A percentile compares a stretch with the other conserved stretches of the same genome.
These are phyloP conservation scores for Picea glauca DNA, from an alignment of 75 land plant genomes.

Conservation along the genomic window DNA sequence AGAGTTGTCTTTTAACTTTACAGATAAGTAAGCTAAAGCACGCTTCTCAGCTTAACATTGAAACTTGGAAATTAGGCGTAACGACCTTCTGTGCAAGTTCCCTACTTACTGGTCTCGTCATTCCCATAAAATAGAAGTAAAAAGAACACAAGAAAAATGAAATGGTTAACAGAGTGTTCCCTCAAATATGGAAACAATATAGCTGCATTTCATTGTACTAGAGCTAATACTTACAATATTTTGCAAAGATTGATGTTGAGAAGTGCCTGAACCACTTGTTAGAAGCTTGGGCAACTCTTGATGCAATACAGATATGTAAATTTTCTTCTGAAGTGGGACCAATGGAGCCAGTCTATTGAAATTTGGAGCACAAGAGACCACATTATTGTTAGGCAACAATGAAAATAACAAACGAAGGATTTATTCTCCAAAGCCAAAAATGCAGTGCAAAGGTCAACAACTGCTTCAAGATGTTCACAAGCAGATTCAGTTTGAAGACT, in stretches of 20 bases:
- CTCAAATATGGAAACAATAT: neutral
- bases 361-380: constrained; percentile 8
- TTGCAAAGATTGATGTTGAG: constrained; percentile 63
- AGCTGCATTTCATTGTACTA: neutral
- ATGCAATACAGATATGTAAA: constrained; percentile 81
- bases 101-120: neutral
- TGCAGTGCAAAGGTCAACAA: neutral
- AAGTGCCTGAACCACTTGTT: constrained; percentile 36
- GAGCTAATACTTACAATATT: constrained; percentile 58
- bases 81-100: neutral
- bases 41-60: neutral
- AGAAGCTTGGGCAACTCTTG: constrained; percentile 75
- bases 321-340: constrained; percentile 67
- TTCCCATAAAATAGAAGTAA: neutral
- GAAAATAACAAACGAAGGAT: neutral
- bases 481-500: constrained; percentile 14
- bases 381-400: neutral
- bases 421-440: neutral
- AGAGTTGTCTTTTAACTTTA: neutral
- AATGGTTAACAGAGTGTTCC: neutral
- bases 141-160: neutral
- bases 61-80: neutral
- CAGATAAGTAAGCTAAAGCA: neutral
- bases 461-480: neutral
- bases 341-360: constrained; percentile 66